Evolutionary conservation across 345 rosid genomes (phyloP).

Genomic region (Limnanthes douglasii): DNA sequence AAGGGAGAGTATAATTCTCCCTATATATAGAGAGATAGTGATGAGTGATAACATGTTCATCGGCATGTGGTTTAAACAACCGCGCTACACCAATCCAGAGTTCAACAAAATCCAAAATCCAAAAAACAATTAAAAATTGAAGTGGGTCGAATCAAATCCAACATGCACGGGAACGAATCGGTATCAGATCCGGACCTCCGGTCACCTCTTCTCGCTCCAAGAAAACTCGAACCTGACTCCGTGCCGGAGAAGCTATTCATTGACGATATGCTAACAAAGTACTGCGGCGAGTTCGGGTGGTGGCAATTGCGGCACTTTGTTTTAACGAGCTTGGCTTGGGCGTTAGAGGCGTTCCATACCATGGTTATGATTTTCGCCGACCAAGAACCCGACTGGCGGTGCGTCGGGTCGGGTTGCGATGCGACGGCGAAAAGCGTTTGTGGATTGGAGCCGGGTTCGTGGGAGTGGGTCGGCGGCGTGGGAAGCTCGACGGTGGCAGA

Average conservation of each 20-base stretch:
- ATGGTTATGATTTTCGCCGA: conserved; percentile 97
- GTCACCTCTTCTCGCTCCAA: conserved; percentile 14
- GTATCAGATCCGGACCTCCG: too few species aligned
- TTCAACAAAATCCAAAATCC: too few species aligned
- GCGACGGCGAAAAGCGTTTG: conserved; percentile 21
- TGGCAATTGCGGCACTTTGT: conserved; percentile 90
- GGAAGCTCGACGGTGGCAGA: conserved; percentile 74
- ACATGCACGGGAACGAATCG: too few species aligned
- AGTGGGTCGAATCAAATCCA: too few species aligned
- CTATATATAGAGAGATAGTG: too few species aligned
- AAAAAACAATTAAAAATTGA: too few species aligned
- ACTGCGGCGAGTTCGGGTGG: conserved; percentile 83
- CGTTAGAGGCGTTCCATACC: conserved; percentile 81
- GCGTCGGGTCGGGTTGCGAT: conserved; percentile 29
- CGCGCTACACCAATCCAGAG: too few species aligned
- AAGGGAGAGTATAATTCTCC: too few species aligned
- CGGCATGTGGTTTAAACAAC: too few species aligned
- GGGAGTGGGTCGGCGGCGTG: conserved; percentile 52
- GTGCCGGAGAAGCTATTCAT: conserved; percentile 33
- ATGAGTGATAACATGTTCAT: too few species aligned
- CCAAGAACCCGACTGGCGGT: conserved; percentile 46
- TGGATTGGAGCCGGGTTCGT: conserved; percentile 39
- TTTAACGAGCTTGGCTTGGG: conserved; percentile 74
- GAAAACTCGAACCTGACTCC: conserved; percentile 10
- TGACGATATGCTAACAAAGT: conserved; percentile 58